Evolutionary conservation across 169 alveolate genomes (phyloP).

Genomic region (Plasmodium vivax): DNA sequence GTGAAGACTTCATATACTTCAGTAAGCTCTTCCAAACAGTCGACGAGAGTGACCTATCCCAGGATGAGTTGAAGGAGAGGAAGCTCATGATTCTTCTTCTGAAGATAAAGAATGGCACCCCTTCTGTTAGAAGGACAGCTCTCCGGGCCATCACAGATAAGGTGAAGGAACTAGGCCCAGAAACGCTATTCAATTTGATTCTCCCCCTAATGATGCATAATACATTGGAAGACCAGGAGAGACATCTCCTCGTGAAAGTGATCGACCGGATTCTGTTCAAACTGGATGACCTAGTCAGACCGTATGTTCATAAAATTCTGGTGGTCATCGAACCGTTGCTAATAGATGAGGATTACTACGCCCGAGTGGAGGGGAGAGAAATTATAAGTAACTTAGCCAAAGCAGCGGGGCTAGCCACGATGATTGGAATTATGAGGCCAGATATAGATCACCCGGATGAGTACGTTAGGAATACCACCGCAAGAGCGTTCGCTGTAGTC

Average conservation of each 20-base stretch:
- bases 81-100: constrained; percentile 94
- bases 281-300: constrained; percentile 97
- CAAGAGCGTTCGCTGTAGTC: constrained; percentile 99
- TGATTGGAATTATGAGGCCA: constrained; percentile 99
- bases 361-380: constrained; percentile 99
- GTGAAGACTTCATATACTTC: constrained; percentile 93
- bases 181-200: constrained; percentile 96
- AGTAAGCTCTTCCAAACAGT: constrained; percentile 91
- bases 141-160: constrained; percentile 95
- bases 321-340: constrained; percentile 99
- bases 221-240: constrained; percentile 97
- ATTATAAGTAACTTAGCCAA: constrained; percentile 95
- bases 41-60: constrained; percentile 94
- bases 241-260: constrained; percentile 98
- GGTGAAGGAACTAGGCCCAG: constrained; percentile 99
- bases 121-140: constrained; percentile 97
- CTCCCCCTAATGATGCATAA: constrained; percentile 98
- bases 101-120: constrained; percentile 98
- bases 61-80: constrained; percentile 96
- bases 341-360: constrained; percentile 99
- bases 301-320: constrained; percentile 98
- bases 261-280: constrained; percentile 97
- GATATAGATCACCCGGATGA: constrained; percentile 99
- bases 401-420: constrained; percentile 99
- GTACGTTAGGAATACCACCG: constrained; percentile 97